Conservation (phyloP, 345 rosid species). For the Conringia planisiliqua region DNA sequence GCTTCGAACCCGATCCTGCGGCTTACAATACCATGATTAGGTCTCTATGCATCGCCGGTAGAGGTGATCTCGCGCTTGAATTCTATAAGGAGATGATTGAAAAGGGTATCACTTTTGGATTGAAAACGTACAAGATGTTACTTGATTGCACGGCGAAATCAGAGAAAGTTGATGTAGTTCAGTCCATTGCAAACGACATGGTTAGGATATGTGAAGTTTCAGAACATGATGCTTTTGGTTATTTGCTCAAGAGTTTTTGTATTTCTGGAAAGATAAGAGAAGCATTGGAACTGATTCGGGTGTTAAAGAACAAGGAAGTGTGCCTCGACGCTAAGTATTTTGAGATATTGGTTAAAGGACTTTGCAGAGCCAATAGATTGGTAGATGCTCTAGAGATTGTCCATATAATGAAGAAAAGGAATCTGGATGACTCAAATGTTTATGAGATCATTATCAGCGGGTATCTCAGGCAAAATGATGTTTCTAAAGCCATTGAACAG, state of each 20-base stretch:
- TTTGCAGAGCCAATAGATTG: constrained; percentile 60
- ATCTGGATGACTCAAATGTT: constrained; percentile 46
- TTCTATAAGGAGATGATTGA: constrained; percentile 68
- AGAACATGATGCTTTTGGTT: constrained; percentile 48
- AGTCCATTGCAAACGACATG: constrained; percentile 62
- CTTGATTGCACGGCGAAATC: constrained; percentile 46
- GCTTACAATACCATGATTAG: constrained; percentile 48
- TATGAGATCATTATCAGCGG: constrained; percentile 56
- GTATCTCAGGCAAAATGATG: constrained; percentile 53
- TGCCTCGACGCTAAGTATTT: constrained; percentile 48
- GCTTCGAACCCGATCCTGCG: constrained; percentile 48
- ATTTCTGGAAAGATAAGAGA: constrained; percentile 67
- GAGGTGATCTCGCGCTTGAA: constrained; percentile 65
- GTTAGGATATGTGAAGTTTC: constrained; percentile 45
- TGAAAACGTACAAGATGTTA: constrained; percentile 52
- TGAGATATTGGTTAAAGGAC: constrained; percentile 67
- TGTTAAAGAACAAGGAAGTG: constrained; percentile 49
- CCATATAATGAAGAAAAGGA: constrained; percentile 60
- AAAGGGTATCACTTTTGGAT: constrained; percentile 48
- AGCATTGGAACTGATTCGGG: constrained; percentile 60
- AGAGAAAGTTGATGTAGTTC: constrained; percentile 48
- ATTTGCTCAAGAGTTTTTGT: constrained; percentile 63
- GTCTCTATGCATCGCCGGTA: constrained; percentile 52
- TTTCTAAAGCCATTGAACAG: constrained; percentile 54
- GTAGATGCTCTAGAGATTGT: constrained; percentile 73